phyloP scores from a whole-genome alignment of 345 rosid genomes.

The Clausena lansium region DNA sequence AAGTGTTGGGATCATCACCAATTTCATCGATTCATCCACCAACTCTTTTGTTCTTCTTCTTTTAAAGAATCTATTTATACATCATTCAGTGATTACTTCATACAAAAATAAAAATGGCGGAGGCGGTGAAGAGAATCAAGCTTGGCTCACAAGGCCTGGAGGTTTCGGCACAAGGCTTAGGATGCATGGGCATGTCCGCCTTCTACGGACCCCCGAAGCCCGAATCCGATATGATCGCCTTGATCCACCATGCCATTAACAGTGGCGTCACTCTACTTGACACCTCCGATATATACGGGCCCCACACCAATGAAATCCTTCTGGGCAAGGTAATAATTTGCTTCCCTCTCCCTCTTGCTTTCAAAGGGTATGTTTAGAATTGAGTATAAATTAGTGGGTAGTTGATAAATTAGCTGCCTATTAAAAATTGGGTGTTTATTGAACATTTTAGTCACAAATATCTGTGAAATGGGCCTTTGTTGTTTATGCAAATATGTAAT shows the following conservation, averaged over 20 bases:
- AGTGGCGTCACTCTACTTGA: constrained; percentile 44
- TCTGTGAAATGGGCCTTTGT: background rate
- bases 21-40: too few species aligned
- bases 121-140: background rate
- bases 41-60: too few species aligned
- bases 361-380: background rate
- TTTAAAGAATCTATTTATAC: too few species aligned
- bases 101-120: background rate
- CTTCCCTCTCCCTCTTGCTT: background rate
- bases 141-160: background rate
- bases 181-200: constrained; percentile 51
- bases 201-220: constrained; percentile 40
- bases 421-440: background rate
- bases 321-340: constrained; percentile 33
- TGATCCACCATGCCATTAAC: constrained; percentile 34
- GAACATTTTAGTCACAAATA: background rate
- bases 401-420: background rate
- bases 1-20: too few species aligned
- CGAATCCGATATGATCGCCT: constrained; percentile 27
- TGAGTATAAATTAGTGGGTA: background rate
- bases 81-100: too few species aligned
- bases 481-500: too few species aligned
- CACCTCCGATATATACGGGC: constrained; percentile 46
- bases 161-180: constrained; percentile 48
- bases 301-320: constrained; percentile 44